phyloP scores from a whole-genome alignment of 495 filamentous ascomycete species.

The Annulohypoxylon stygium region DNA sequence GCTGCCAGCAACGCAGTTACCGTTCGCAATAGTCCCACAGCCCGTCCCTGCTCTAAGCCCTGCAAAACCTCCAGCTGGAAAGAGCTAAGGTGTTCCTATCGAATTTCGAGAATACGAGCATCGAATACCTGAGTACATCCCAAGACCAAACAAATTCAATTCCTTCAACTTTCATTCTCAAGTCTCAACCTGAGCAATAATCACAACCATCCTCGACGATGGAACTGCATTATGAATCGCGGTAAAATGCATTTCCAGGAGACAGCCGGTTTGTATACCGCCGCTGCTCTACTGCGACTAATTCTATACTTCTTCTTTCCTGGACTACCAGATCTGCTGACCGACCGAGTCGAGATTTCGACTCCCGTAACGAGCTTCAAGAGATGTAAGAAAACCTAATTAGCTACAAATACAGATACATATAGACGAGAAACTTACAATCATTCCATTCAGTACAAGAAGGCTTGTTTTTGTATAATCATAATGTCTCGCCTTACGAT shows the following conservation, averaged over 20 bases:
- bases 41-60: conserved; percentile 13
- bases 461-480: conserved; percentile 93
- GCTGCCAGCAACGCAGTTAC: conserved; percentile 14
- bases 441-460: conserved; percentile 91
- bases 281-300: conserved; percentile 83
- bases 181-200: conserved; percentile 3
- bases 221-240: conserved; percentile 68
- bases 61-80: conserved; percentile 31
- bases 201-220: conserved; percentile 64
- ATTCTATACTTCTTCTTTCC: conserved; percentile 86
- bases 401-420: too few relatives aligned
- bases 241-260: conserved; percentile 65
- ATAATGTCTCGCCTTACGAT: conserved; percentile 97
- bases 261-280: conserved; percentile 79
- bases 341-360: conserved; percentile 93
- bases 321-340: conserved; percentile 84
- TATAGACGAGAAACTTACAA: too few relatives aligned
- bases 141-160: neutral
- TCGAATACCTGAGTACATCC: conserved; percentile 2
- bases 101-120: conserved; percentile 33
- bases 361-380: conserved; percentile 99
- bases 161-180: conserved; percentile 9
- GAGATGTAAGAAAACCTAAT: conserved; percentile 71
- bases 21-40: conserved; percentile 5
- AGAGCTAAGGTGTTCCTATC: conserved; percentile 21